These are phyloP conservation scores for Colletotrichum filicis DNA, from an alignment of 2,329 filamentous ascomycete species.

Conservation along the genomic window DNA sequence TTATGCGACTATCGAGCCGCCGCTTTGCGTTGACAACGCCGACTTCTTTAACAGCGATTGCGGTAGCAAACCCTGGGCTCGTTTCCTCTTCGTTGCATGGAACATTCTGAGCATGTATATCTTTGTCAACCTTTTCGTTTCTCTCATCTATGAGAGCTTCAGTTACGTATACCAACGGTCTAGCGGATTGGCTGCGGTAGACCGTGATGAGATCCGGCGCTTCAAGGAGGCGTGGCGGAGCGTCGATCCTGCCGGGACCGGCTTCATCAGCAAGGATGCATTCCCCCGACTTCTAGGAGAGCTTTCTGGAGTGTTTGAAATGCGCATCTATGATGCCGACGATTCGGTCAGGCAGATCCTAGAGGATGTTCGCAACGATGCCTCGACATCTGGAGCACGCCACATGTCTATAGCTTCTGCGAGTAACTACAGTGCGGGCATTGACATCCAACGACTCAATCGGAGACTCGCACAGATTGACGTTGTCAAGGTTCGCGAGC, in stretches of 20 bases:
- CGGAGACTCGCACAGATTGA: constrained; percentile 79
- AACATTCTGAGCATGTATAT: constrained; percentile 99
- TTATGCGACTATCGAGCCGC: constrained; percentile 82
- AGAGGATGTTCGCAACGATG: constrained; percentile 78
- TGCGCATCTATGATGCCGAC: constrained; percentile 94
- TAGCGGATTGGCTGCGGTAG: constrained; percentile 89
- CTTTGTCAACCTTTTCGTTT: constrained; percentile 98
- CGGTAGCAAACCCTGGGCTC: constrained; percentile 89
- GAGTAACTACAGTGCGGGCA: constrained; percentile 62
- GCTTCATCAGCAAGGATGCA: constrained; percentile 88
- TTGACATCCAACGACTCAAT: constrained; percentile 83
- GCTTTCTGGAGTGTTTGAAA: constrained; percentile 94
- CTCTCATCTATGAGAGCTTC: constrained; percentile 98
- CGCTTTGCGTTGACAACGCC: constrained; percentile 78
- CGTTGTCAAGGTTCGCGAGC: constrained; percentile 76
- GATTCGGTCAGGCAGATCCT: constrained; percentile 88
- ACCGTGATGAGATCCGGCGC: constrained; percentile 90
- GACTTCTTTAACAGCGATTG: constrained; percentile 92
- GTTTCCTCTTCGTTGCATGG: constrained; percentile 92
- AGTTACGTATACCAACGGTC: constrained; percentile 98
- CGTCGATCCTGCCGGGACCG: constrained; percentile 90
- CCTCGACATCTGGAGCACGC: constrained; percentile 45
- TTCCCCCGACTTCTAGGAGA: constrained; percentile 92
- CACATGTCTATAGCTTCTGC: constrained; percentile 65
- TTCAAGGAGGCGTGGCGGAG: constrained; percentile 99